phyloP scores from a whole-genome alignment of 352 stramenopile species.

The Globisporangium spinosum region DNA sequence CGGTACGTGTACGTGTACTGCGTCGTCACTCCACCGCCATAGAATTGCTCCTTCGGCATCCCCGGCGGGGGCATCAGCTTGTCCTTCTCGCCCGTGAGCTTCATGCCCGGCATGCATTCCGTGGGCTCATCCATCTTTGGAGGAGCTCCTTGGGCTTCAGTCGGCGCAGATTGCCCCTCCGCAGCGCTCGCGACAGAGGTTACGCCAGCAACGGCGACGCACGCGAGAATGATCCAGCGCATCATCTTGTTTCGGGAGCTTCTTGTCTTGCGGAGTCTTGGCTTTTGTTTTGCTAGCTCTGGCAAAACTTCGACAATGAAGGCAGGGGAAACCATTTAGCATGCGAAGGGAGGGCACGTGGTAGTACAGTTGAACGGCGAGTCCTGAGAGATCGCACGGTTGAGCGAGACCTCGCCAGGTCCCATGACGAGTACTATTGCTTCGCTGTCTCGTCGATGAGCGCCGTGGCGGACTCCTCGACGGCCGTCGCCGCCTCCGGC shows the following conservation, averaged over 20 bases:
- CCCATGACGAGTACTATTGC: neutral
- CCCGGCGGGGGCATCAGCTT: neutral
- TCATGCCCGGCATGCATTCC: conserved; percentile 1
- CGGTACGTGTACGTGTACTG: conserved; percentile 3
- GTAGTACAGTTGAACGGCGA: too few relatives aligned
- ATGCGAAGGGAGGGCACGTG: neutral
- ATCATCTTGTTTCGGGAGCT: neutral
- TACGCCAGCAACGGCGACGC: neutral
- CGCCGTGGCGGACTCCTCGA: too few relatives aligned
- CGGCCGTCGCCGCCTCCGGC: too few relatives aligned
- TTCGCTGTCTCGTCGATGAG: too few relatives aligned
- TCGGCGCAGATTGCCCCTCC: neutral
- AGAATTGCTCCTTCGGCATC: neutral
- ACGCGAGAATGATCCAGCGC: neutral
- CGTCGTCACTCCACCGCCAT: neutral
- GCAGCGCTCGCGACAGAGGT: neutral
- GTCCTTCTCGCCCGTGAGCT: conserved; percentile 3
- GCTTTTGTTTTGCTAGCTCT: neutral
- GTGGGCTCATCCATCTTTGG: neutral
- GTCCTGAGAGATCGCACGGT: neutral
- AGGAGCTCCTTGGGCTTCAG: neutral
- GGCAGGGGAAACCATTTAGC: neutral
- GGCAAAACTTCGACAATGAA: neutral
- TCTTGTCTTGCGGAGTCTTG: neutral
- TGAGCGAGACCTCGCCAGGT: neutral